phyloP scores from a whole-genome alignment of 805 yeast genomes.

The Candida coleopterorum region DNA sequence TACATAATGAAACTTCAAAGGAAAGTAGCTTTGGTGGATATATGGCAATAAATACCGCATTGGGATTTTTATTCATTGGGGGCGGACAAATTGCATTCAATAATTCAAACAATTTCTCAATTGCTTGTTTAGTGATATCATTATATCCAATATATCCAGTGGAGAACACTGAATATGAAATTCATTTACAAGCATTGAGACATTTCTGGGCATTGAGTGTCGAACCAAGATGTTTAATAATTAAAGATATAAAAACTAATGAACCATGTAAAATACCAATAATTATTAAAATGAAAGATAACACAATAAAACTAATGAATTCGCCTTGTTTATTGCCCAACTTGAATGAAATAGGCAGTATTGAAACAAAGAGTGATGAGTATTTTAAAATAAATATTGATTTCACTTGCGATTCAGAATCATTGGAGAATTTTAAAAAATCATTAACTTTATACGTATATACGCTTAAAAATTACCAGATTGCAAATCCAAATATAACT shows the following conservation, averaged over 20 bases:
- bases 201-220: slow-evolving; percentile 89
- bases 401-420: slow-evolving; percentile 36
- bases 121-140: slow-evolving; percentile 67
- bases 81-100: slow-evolving; percentile 87
- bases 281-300: slow-evolving; percentile 35
- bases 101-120: slow-evolving; percentile 49
- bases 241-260: slow-evolving; percentile 62
- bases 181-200: slow-evolving; percentile 77
- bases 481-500: slow-evolving; percentile 29
- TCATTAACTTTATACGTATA: slow-evolving; percentile 49
- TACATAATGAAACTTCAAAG: slow-evolving; percentile 55
- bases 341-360: slow-evolving; percentile 41
- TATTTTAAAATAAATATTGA: slow-evolving; percentile 53
- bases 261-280: slow-evolving; percentile 48
- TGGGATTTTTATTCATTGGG: slow-evolving; percentile 86
- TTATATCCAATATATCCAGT: slow-evolving; percentile 71
- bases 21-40: slow-evolving; percentile 60
- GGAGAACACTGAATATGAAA: slow-evolving; percentile 38
- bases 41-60: slow-evolving; percentile 72
- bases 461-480: slow-evolving; percentile 38
- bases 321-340: slow-evolving; percentile 74
- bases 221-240: slow-evolving; percentile 74
- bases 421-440: slow-evolving; percentile 38
- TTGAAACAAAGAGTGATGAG: slow-evolving; percentile 44
- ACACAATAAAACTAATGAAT: slow-evolving; percentile 23